Percentiles rank a stretch among this genome's conserved stretches.
phyloP scores from a whole-genome alignment of 2,329 filamentous ascomycete genomes.

The Arthrobotrys pseudoclavata region DNA sequence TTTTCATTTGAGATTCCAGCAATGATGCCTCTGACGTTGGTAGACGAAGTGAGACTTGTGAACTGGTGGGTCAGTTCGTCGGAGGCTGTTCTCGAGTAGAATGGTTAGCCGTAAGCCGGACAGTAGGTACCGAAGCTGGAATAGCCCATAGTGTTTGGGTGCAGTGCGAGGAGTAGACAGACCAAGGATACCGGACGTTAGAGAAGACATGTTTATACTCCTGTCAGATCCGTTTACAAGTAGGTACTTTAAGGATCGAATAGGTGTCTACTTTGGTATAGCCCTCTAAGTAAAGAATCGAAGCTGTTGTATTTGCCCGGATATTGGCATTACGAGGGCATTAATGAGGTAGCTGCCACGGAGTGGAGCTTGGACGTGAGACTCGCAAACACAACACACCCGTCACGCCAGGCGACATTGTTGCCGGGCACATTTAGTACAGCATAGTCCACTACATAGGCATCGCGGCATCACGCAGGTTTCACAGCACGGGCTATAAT shows the following conservation, averaged over 20 bases:
- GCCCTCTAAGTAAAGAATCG: background rate
- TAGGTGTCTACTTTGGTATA: background rate
- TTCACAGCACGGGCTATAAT: background rate
- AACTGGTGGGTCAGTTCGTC: constrained; percentile 82
- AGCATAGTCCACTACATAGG: background rate
- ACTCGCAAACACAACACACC: constrained; percentile 50
- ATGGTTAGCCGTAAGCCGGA: constrained; percentile 11
- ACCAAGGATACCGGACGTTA: constrained; percentile 35
- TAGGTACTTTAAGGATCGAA: background rate
- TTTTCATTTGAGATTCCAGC: constrained; percentile 78
- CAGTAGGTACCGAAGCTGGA: background rate
- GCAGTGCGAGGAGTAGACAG: constrained; percentile 1
- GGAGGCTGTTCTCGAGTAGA: constrained; percentile 72
- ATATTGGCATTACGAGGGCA: constrained; percentile 25
- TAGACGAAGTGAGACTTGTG: constrained; percentile 75
- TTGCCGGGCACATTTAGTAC: background rate
- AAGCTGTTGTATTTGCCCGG: constrained; percentile 2
- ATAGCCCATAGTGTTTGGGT: background rate
- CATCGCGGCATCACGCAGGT: constrained; percentile 14
- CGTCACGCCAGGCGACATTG: constrained; percentile 11
- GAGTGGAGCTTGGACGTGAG: constrained; percentile 16
- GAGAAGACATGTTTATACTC: constrained; percentile 11
- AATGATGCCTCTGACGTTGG: constrained; percentile 77
- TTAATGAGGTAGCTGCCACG: constrained; percentile 23
- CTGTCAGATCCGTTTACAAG: background rate